Base-by-base conservation (phyloP, 1,139 yeast species). In the Cylindricascospora bacillispora region DNA sequence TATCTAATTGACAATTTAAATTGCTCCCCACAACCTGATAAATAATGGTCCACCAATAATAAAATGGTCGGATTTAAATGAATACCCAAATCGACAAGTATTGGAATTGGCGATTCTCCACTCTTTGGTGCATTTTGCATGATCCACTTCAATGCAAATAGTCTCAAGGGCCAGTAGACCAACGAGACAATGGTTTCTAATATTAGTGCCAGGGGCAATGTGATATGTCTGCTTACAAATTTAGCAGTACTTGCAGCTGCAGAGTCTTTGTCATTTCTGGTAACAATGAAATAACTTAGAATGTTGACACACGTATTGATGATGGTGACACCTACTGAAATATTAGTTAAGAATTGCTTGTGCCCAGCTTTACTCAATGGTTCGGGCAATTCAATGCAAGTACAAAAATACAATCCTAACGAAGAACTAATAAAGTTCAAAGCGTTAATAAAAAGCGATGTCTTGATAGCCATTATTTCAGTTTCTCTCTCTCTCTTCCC, bases 321-420 rank as follows among this genome's bases (percentile, higher is more conserved):
- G 10, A 72, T 40, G 1, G 81, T 66, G 20, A 65, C 54, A 1
- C 54, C 52, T 14, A 76, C 54, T 1, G 79, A 67, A 9, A 75
- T 47, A 46, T 74, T 76, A 10, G 89, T 77, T 29, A 77, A 57
- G 47, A 77, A 77, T 48, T 77, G 85, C 57, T 67, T 67, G 35
- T 66, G 76, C 1, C 86, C 86, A 0, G 73, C 85, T 9, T 53
- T 51, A 4, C 44, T 56, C 22, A 76, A 51, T 27, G 57, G 59
- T 1, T 53, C 57, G 1, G 85, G 82, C 16, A 72, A 52, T n/a
- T 37, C 40, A 4, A 62, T 33, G 3, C 26, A 49, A 1, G 52
- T 25, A 19, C 54, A 44, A 4, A 33, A 30, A 21, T 27, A 27
- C 13, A 56, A 32, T 1, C 62, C 62, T 35, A 47, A 49, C 3